Evolutionary conservation across 1,284 basidiomycete genomes (phyloP), one percentile per base, ranked within the genome.

Genomic region (Pseudozyma flocculosa): DNA sequence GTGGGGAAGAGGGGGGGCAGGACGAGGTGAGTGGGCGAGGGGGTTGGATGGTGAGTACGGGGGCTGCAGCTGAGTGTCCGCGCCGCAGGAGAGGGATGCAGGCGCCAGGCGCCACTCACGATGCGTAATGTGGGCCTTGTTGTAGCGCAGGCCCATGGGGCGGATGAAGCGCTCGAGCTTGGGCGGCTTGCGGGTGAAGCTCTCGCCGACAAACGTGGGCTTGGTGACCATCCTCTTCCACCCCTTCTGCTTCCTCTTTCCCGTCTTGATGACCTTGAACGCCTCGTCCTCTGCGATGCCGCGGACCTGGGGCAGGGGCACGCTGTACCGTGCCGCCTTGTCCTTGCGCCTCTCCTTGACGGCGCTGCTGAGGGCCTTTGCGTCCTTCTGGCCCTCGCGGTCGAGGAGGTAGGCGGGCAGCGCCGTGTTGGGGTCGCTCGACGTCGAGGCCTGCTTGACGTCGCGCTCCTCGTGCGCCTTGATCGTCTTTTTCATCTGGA

Each of bases 161-260:
- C 95, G 84, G 54, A 99, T 87, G 80, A 99, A 99, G 43, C 95
- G 85, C 82, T 99, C 95, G 86, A 98, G 89, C 83, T 99, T 99
- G 54, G 96, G 93, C 0, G 95, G 95, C 80, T 98, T 98, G 63
- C 95, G 84, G 15, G 95, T 99, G 79, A 98, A 99, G 36, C 91
- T 88, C 80, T 96, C 93, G 11, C 94, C 94, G 40, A 98, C 94
- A 78, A 98, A 98, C 2, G 94, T 97, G 41, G 94, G 93, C 81
- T 98, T 99, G 66, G 93, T 96, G 64, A 99, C 91, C 94, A 99
- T 97, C 68, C 95, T 86, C 82, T 99, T 99, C 95, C 95, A 99
- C 23, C 88, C 85, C 81, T 98, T 99, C 78, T 85, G 86, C 82
- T 94, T 97, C 78, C 86, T 89, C 83, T 97, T 97, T 51, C 95